Base-by-base conservation (phyloP, 371 early-diverging fungal genomes). In the Apophysomyces ossiformis region DNA sequence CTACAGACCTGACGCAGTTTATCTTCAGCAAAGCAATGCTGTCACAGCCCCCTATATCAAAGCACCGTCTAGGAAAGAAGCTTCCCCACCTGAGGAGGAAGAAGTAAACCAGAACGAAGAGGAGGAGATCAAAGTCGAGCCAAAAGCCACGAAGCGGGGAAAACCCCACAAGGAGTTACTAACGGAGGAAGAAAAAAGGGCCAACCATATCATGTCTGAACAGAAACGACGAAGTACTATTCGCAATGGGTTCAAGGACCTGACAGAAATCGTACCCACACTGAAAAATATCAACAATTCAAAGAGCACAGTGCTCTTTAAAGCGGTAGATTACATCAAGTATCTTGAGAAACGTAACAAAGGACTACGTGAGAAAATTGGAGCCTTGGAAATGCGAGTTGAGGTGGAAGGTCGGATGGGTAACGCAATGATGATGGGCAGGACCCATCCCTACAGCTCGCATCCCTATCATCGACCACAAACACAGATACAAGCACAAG, bases 141-240 rank as follows among this genome's bases (percentile, higher is more conserved):
- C 67, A 37, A 68, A 69, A 35, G 35, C 75, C 36, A 63, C 63
- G 16, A 50, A 62, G 39, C 73, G 80, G 54, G 65, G 64, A 11
- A 75, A 76, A 58, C 70, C 76, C 4, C 74, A 68, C 8, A 83
- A 81, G 41, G 90, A 93, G 65, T 76, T 95, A 18, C 71, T 96
- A 62, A 92, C 94, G 0, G 93, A 93, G 46, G 86, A 91, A 16
- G 94, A 96, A 63, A 96, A 96, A 77, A 83, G 92, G 65, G 89
- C 91, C 26, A 95, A 95, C 74, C 96, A 95, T 76, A 94, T 95
- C 74, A 92, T 90, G 1, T 91, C 92, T 21, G 96, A 96, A 69
- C 93, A 96, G 74, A 92, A 93, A 69, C 89, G 96, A 54, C 87
- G 96, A 38, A 90, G 90, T 47, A 93, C 90, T 62, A 96, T 96